Conservation (phyloP, 148 eudicot genomes). For the Selenicereus undatus region DNA sequence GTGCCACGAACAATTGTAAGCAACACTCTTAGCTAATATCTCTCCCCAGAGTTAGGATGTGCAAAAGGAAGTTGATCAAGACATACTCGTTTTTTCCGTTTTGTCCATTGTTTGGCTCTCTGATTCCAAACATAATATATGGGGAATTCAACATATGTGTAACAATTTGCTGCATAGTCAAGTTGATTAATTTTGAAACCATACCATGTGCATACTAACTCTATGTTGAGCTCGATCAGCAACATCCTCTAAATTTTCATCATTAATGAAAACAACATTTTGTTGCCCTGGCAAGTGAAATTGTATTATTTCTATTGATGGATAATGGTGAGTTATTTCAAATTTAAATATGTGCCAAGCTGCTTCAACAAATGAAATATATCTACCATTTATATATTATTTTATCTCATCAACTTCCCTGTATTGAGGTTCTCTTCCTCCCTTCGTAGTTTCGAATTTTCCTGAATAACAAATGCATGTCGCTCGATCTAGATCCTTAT, state of each 20-base stretch:
- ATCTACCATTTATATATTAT: conserved; percentile 1
- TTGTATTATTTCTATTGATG: neutral
- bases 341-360: neutral
- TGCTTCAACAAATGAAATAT: neutral
- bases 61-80: neutral
- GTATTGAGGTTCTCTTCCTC: neutral
- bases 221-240: neutral
- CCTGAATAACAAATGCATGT: neutral
- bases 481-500: neutral
- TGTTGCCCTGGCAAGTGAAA: neutral
- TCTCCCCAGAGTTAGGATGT: neutral
- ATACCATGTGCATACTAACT: neutral
- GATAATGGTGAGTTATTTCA: neutral
- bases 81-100: neutral
- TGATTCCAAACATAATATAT: neutral
- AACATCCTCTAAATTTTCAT: neutral
- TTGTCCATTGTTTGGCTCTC: too few species aligned
- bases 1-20: neutral
- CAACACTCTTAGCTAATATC: conserved; percentile 1
- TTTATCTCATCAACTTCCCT: neutral
- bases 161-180: neutral
- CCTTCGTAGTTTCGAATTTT: neutral
- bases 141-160: neutral
- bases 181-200: neutral
- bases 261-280: neutral